Base-by-base conservation (phyloP, 495 filamentous ascomycete genomes). In the Aspergillus sclerotioniger region DNA sequence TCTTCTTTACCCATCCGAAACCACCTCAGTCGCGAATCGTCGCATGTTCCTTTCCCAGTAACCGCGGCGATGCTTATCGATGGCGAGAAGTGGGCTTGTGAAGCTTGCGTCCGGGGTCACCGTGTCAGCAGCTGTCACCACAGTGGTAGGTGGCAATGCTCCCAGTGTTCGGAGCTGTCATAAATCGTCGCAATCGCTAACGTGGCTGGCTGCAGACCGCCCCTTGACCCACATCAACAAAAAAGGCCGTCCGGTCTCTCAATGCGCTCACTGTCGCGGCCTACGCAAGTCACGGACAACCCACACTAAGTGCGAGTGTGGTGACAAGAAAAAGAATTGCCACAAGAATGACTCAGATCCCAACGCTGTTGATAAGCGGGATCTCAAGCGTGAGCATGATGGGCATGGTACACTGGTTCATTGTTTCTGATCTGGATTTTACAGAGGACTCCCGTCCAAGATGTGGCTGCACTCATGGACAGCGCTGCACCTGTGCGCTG, bases 301-400 rank as follows among this genome's bases (percentile, higher is more conserved):
- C 58, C 94, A 99, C 76, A 85, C 92, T 64, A 93, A 92, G 77
- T 99, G 94, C 80, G 93, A 97, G 72, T 99, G 94, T 76, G 92
- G 91, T 71, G 92, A 94, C 73, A 96, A 93, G 84, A 79, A 79
- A 64, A 79, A 77, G 67, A 71, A 82, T 78, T 67, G 85, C 80
- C 80, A 90, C 81, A 71, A 69, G 48, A 81, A 84, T 69, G 77
- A 80, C 51, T 70, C 80, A 71, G 91, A 89, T 75, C 77, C 81
- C 62, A 85, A 91, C 66, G 51, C 61, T 54, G 70, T 68, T 56
- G 76, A 79, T 58, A 76, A 76, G 65, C 73, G 75, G 63, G 82
- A 86, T 73, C 72, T 73, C 68, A 85, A 85, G 76, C 76, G 83
- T 86, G 80, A 86, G 80, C 76, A 70, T 68, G 57, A 72, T 67